Conservation (phyloP, 2,329 filamentous ascomycete species). For the Colletotrichum brevisporum region DNA sequence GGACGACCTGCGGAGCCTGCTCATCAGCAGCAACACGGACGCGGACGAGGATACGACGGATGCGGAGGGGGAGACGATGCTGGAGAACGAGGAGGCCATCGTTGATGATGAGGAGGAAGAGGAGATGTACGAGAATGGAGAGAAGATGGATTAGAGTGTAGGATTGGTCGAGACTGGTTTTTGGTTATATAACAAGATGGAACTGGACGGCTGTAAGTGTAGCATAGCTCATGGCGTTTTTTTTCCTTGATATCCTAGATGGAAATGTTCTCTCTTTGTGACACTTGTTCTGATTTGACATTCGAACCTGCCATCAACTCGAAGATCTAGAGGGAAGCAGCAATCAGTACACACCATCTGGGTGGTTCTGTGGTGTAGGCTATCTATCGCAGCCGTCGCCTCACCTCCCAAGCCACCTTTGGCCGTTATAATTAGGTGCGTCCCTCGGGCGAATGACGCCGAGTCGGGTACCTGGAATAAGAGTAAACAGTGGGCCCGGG, state of each 20-base stretch:
- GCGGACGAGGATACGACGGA: constrained; percentile 42
- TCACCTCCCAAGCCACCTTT: not conserved
- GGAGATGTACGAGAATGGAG: not conserved
- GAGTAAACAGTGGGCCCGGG: constrained; percentile 8
- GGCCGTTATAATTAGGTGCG: not conserved
- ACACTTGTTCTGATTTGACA: not conserved
- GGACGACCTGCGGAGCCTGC: constrained; percentile 68
- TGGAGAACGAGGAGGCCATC: constrained; percentile 46
- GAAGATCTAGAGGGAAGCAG: too few relatives aligned
- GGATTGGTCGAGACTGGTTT: not conserved
- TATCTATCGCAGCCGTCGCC: too few relatives aligned
- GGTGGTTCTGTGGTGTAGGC: too few relatives aligned
- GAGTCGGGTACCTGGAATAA: constrained; percentile 9
- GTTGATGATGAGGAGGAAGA: constrained; percentile 26
- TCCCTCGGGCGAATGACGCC: not conserved
- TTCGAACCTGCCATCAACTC: not conserved
- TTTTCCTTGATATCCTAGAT: not conserved
- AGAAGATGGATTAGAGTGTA: constrained; percentile 9
- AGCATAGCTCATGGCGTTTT: constrained; percentile 7
- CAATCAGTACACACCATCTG: too few relatives aligned
- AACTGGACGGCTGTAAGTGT: not conserved
- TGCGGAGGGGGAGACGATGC: constrained; percentile 47
- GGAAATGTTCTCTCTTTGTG: not conserved
- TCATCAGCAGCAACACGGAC: constrained; percentile 48
- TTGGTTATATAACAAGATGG: not conserved